A percentile compares a stretch with the other conserved stretches of the same genome.
These are phyloP conservation scores for Pythium utonaiense DNA, from an alignment of 352 stramenopile species.

Conservation along the genomic window DNA sequence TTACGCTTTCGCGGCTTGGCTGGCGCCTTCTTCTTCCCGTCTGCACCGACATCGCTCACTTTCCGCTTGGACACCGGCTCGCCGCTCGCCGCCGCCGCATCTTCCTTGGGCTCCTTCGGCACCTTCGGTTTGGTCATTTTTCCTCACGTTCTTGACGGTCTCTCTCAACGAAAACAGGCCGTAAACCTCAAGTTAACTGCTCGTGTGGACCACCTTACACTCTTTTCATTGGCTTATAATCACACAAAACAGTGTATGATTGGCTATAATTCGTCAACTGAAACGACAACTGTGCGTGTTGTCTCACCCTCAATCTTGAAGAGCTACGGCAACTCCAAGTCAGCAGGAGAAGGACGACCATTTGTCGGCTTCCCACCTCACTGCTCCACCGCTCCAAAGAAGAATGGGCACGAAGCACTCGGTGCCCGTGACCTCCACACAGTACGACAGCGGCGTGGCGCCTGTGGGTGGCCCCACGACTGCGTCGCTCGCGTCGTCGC, in stretches of 20 bases:
- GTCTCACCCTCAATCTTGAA: conserved; percentile 8
- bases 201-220: not conserved
- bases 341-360: conserved; percentile 3
- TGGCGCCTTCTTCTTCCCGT: conserved; percentile 67
- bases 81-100: not conserved
- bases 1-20: conserved; percentile 76
- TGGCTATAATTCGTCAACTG: not conserved
- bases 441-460: conserved; percentile 13
- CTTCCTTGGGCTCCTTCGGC: conserved; percentile 14
- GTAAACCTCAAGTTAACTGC: not conserved
- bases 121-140: conserved; percentile 26
- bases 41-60: not conserved
- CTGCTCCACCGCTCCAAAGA: no score
- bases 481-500: not conserved
- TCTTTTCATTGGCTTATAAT: not conserved
- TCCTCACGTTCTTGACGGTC: no score
- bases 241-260: not conserved
- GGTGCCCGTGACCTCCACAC: conserved; percentile 39
- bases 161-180: no score
- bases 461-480: conserved; percentile 2
- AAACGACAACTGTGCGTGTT: not conserved
- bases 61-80: conserved; percentile 14
- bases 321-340: not conserved
- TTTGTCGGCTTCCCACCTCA: no score
- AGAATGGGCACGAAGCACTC: conserved; percentile 70